Conservation (phyloP, 495 filamentous ascomycete genomes). For the Podospora bellae-mahoneyi region DNA sequence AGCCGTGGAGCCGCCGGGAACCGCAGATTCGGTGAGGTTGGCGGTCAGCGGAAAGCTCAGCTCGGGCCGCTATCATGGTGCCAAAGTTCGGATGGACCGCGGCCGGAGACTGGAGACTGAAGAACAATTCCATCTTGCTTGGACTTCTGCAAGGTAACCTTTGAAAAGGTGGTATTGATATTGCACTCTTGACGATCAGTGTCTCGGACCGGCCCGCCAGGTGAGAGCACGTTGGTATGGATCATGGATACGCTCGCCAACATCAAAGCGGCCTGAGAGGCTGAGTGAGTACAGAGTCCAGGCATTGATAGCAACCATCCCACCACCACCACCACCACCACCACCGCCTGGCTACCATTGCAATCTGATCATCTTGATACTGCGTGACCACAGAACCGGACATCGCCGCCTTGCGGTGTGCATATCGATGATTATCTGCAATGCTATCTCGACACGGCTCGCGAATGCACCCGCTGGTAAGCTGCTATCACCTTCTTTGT, state of each 20-base stretch:
- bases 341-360: too few relatives aligned
- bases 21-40: neutral
- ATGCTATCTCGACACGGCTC: neutral
- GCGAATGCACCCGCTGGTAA: neutral
- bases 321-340: too few relatives aligned
- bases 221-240: neutral
- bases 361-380: neutral
- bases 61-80: neutral
- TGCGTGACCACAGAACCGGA: neutral
- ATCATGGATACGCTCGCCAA: too few relatives aligned
- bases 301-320: too few relatives aligned
- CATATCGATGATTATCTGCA: neutral
- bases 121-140: neutral
- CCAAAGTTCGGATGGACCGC: neutral
- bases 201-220: neutral
- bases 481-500: neutral
- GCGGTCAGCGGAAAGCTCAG: neutral
- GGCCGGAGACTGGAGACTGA: neutral
- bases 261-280: too few relatives aligned
- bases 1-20: neutral
- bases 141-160: neutral
- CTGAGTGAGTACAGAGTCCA: too few relatives aligned
- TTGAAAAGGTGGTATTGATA: neutral
- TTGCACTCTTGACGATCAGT: neutral
- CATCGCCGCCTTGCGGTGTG: neutral